These are phyloP conservation scores for Neurospora sp. DNA, from an alignment of 2,329 filamentous ascomycete genomes.

Conservation along the genomic window DNA sequence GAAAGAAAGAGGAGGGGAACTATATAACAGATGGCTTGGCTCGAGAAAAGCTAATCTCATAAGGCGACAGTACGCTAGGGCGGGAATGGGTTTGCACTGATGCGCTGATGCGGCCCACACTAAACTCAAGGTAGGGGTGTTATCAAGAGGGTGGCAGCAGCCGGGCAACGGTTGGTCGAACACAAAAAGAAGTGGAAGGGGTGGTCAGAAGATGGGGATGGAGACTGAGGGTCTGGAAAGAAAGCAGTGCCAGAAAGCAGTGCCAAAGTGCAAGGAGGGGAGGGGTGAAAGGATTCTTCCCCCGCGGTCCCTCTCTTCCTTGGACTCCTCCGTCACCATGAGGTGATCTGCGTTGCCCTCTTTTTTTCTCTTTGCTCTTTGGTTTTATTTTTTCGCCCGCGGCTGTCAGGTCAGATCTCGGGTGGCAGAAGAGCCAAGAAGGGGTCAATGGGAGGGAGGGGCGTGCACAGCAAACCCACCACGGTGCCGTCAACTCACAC, in stretches of 20 bases:
- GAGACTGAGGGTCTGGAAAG: neutral
- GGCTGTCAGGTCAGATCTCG: neutral
- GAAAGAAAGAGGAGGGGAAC: neutral
- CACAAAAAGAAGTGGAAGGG: neutral
- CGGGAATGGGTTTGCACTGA: slow-evolving; percentile 1
- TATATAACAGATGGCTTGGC: slow-evolving; percentile 11
- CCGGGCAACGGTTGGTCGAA: neutral
- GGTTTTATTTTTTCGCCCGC: neutral
- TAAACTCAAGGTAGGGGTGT: neutral
- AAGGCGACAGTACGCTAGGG: slow-evolving; percentile 7
- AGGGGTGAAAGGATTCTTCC: neutral
- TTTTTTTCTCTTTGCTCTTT: neutral
- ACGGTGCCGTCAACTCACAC: neutral
- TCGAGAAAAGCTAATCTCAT: slow-evolving; percentile 1
- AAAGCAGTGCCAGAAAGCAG: neutral
- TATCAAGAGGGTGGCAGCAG: neutral
- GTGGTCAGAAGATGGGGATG: neutral
- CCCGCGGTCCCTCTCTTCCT: neutral
- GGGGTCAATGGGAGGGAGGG: neutral
- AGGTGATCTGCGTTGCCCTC: slow-evolving; percentile 3
- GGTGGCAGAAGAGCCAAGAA: neutral
- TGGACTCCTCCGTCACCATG: slow-evolving; percentile 12
- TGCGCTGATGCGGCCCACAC: neutral
- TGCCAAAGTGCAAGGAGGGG: neutral
- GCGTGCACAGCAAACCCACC: neutral